A percentile compares a stretch with the other conserved stretches of the same genome.
These are phyloP conservation scores for Solanum piurae DNA, from an alignment of 257 asterid genomes.

Conservation along the genomic window DNA sequence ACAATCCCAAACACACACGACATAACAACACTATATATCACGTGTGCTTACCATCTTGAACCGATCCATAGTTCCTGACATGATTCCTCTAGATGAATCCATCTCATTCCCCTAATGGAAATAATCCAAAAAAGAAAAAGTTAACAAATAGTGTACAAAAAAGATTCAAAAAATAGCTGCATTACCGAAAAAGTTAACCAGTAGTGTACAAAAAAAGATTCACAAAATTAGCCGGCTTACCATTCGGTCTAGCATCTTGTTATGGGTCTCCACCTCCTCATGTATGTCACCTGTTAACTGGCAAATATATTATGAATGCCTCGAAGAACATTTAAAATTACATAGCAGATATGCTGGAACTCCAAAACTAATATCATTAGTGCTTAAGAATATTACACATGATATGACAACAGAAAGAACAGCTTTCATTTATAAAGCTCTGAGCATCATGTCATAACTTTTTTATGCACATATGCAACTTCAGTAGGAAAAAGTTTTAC, in stretches of 20 bases:
- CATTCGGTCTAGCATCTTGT: conserved; percentile 67
- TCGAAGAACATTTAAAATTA: not conserved
- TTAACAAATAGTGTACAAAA: not conserved
- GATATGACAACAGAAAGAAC: not conserved
- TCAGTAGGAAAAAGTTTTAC: not conserved
- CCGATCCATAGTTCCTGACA: conserved; percentile 91
- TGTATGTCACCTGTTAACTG: conserved; percentile 94
- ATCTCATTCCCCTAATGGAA: conserved; percentile 66
- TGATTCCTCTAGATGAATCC: conserved; percentile 87
- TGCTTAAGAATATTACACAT: not conserved
- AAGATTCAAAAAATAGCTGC: not conserved
- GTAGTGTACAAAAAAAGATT: not conserved
- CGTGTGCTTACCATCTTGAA: conserved; percentile 60
- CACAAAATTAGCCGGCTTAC: conserved; percentile 21
- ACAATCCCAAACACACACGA: not conserved
- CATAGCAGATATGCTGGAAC: not conserved
- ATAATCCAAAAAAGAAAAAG: not conserved
- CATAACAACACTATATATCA: not conserved
- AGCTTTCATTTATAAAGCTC: not conserved
- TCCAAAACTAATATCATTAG: not conserved
- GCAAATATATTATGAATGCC: not conserved
- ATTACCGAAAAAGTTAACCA: conserved; percentile 16
- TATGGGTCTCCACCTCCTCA: conserved; percentile 91
- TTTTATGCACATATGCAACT: not conserved
- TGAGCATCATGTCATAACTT: not conserved